Conservation (phyloP, 139 green algal species). For the Micractinium conductrix region DNA sequence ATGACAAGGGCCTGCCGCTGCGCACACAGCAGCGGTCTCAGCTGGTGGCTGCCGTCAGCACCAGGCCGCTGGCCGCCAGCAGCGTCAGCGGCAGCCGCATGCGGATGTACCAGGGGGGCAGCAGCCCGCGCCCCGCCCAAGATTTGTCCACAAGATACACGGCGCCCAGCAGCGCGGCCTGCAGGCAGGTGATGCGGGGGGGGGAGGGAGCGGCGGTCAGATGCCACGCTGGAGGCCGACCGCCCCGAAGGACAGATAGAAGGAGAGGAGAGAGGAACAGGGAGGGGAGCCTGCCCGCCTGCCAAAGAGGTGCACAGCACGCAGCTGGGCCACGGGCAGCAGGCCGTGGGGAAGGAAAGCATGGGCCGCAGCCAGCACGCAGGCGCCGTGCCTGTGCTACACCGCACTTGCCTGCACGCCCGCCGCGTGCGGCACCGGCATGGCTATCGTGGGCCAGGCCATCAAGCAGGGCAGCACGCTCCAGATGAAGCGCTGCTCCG, state of each 20-base stretch:
- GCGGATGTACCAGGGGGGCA: slow-evolving; percentile 59
- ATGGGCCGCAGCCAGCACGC: too few relatives aligned
- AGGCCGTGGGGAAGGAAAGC: too few relatives aligned
- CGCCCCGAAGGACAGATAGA: too few relatives aligned
- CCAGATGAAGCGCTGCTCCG: slow-evolving; percentile 76
- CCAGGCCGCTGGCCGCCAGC: slow-evolving; percentile 46
- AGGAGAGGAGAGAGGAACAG: too few relatives aligned
- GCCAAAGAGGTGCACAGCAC: too few relatives aligned
- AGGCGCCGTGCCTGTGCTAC: background rate
- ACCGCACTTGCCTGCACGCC: slow-evolving; percentile 23
- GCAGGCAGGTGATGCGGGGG: too few relatives aligned
- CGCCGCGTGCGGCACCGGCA: slow-evolving; percentile 50
- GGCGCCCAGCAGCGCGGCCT: slow-evolving; percentile 44
- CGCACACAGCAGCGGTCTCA: too few relatives aligned
- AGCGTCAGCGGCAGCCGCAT: slow-evolving; percentile 58
- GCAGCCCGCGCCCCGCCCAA: slow-evolving; percentile 38
- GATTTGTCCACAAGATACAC: slow-evolving; percentile 54
- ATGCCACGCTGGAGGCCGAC: too few relatives aligned
- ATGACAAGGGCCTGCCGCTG: too few relatives aligned
- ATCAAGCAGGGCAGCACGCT: slow-evolving; percentile 82
- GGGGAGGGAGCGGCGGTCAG: too few relatives aligned
- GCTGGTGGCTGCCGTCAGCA: slow-evolving; percentile 33
- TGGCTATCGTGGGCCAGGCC: slow-evolving; percentile 76
- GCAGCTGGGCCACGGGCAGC: too few relatives aligned
- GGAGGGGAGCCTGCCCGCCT: too few relatives aligned